Conservation (phyloP, 352 stramenopile genomes). For the Pythium phragmiticola region DNA sequence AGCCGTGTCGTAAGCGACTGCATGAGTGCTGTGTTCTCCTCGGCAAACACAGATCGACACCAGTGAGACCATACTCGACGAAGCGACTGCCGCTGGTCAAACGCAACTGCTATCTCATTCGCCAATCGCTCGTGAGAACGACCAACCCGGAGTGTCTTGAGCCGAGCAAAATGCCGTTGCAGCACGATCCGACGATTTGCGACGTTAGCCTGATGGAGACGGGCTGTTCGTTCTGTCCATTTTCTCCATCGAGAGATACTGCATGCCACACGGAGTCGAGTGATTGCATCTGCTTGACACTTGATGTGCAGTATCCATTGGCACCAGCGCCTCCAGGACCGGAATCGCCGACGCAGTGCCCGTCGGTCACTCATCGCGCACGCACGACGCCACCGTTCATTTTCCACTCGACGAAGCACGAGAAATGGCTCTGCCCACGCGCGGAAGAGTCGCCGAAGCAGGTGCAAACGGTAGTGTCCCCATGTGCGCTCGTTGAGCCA, state of each 20-base stretch:
- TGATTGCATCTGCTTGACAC: not conserved
- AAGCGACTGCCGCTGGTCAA: not conserved
- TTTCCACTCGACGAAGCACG: not conserved
- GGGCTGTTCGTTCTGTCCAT: slow-evolving; percentile 5
- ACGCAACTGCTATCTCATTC: not conserved
- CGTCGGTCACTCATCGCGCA: not conserved
- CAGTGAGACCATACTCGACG: slow-evolving; percentile 1
- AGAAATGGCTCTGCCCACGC: slow-evolving; percentile 12
- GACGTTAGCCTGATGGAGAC: not conserved
- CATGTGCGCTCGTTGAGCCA: not conserved
- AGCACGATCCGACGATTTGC: not conserved
- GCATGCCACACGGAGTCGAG: not conserved
- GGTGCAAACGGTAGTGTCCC: not conserved
- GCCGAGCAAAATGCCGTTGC: not conserved
- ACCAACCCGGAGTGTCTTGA: not conserved
- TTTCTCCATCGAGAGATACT: slow-evolving; percentile 2
- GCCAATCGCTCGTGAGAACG: not conserved
- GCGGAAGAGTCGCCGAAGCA: not conserved
- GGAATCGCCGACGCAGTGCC: not conserved
- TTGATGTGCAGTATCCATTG: not conserved
- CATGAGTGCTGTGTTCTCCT: not conserved
- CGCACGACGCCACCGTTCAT: not conserved
- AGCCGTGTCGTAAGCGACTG: not conserved
- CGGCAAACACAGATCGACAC: slow-evolving; percentile 3
- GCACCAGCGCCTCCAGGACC: slow-evolving; percentile 2